phyloP scores from a whole-genome alignment of 208 protist genomes.

The Vickermania ingenoplastis region DNA sequence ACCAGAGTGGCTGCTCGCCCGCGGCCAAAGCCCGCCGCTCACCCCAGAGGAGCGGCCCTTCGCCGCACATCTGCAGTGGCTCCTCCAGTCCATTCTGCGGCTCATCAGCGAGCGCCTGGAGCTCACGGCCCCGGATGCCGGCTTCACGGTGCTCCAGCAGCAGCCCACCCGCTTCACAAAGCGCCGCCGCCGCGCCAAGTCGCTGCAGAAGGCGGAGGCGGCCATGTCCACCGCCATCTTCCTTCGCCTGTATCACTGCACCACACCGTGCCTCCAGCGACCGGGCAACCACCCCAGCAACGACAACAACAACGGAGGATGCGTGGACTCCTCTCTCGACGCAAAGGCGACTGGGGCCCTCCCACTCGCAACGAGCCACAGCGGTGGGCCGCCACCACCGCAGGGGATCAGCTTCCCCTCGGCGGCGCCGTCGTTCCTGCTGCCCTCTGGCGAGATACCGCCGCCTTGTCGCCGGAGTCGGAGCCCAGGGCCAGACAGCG shows the following conservation, averaged over 20 bases:
- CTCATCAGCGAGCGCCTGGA: slow-evolving; percentile 12
- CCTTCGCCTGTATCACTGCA: slow-evolving; percentile 8
- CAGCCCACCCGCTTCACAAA: slow-evolving; percentile 22
- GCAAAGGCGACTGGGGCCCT: not conserved
- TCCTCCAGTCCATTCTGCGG: not conserved
- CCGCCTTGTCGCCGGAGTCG: no score
- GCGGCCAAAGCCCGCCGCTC: not conserved
- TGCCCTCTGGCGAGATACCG: no score
- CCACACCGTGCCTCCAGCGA: no score
- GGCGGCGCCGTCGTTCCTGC: no score
- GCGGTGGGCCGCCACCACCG: no score
- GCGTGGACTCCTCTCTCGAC: not conserved
- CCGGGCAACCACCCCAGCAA: no score
- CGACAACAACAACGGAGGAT: not conserved
- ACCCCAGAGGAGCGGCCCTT: not conserved
- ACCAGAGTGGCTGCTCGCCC: not conserved
- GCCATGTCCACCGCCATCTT: slow-evolving; percentile 12
- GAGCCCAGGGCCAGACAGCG: no score
- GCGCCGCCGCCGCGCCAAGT: slow-evolving; percentile 8
- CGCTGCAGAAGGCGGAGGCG: slow-evolving; percentile 2
- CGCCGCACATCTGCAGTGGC: not conserved
- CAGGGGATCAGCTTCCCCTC: no score
- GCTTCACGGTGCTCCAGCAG: slow-evolving; percentile 18
- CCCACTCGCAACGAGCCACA: no score
- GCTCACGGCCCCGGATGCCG: slow-evolving; percentile 11